Percentiles rank a stretch among this genome's conserved stretches.
These are phyloP conservation scores for Colletotrichum chlorophyti DNA, from an alignment of 2,329 filamentous ascomycete species.

Conservation along the genomic window DNA sequence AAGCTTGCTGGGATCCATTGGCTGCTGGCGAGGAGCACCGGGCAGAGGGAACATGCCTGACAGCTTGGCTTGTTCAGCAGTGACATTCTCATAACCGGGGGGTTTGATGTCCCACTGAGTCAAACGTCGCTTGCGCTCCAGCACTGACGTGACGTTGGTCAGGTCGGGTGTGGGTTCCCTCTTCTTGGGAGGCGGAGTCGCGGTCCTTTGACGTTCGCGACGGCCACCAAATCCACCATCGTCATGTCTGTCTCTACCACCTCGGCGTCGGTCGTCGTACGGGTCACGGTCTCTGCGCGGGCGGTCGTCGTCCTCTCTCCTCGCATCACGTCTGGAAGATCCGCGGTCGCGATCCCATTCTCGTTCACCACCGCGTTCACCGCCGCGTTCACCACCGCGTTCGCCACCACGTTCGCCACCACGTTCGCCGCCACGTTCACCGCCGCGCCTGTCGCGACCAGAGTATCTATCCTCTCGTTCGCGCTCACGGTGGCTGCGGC, in stretches of 20 bases:
- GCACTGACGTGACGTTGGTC: constrained; percentile 81
- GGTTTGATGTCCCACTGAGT: constrained; percentile 99
- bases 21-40: constrained; percentile 91
- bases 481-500: constrained; percentile 88
- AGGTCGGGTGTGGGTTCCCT: constrained; percentile 96
- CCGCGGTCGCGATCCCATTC: constrained; percentile 78
- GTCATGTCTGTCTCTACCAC: constrained; percentile 53
- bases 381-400: constrained; percentile 79
- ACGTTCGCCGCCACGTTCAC: neutral
- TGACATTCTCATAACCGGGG: constrained; percentile 96
- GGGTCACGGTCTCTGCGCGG: constrained; percentile 62
- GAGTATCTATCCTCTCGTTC: constrained; percentile 93
- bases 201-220: constrained; percentile 71
- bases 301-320: constrained; percentile 72
- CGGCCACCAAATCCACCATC: constrained; percentile 44
- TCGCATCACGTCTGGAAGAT: constrained; percentile 64
- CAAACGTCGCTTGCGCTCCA: constrained; percentile 87
- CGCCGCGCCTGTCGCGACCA: constrained; percentile 67
- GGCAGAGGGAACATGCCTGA: constrained; percentile 99
- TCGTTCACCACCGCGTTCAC: constrained; percentile 61
- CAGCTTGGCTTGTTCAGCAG: constrained; percentile 96
- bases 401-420: constrained; percentile 52
- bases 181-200: constrained; percentile 84
- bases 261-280: constrained; percentile 57
- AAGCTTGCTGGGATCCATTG: constrained; percentile 92